Evolutionary conservation across 352 stramenopile genomes (phyloP).

Genomic region (Globisporangium camurandrum): DNA sequence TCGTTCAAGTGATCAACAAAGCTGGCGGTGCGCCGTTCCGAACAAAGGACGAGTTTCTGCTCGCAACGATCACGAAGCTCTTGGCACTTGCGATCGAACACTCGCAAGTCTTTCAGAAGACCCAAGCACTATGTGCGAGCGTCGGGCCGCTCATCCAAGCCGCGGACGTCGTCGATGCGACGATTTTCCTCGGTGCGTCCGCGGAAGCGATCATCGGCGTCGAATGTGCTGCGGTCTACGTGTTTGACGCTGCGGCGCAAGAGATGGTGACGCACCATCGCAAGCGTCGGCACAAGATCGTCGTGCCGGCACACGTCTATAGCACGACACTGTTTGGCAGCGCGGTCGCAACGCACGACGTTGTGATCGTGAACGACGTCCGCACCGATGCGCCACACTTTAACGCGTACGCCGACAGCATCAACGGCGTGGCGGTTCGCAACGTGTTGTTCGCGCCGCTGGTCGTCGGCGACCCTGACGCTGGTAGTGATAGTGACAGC

Average conservation of each 20-base stretch:
- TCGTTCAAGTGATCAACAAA: constrained; percentile 82
- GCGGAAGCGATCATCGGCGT: constrained; percentile 71
- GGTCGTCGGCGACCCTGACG: constrained; percentile 36
- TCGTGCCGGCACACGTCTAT: constrained; percentile 42
- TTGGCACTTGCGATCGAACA: constrained; percentile 77
- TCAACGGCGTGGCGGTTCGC: constrained; percentile 34
- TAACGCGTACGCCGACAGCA: constrained; percentile 67
- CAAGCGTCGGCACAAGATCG: constrained; percentile 53
- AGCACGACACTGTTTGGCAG: constrained; percentile 43
- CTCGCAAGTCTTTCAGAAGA: constrained; percentile 76
- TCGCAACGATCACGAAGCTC: constrained; percentile 68
- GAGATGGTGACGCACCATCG: constrained; percentile 70
- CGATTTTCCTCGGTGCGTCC: constrained; percentile 38
- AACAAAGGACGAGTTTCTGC: constrained; percentile 70
- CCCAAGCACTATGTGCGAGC: constrained; percentile 55
- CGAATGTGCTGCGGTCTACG: constrained; percentile 56
- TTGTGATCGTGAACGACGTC: constrained; percentile 66
- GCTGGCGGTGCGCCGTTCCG: constrained; percentile 66
- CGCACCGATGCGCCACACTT: constrained; percentile 17
- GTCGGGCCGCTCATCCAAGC: constrained; percentile 56
- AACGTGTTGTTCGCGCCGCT: constrained; percentile 64
- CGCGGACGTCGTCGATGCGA: constrained; percentile 50
- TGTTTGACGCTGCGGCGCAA: constrained; percentile 27
- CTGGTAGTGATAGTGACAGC: constrained; percentile 7
- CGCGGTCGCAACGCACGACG: constrained; percentile 29